Evolutionary conservation across 139 green algal species (phyloP).

Genomic region (Coccomyxa sp.): DNA sequence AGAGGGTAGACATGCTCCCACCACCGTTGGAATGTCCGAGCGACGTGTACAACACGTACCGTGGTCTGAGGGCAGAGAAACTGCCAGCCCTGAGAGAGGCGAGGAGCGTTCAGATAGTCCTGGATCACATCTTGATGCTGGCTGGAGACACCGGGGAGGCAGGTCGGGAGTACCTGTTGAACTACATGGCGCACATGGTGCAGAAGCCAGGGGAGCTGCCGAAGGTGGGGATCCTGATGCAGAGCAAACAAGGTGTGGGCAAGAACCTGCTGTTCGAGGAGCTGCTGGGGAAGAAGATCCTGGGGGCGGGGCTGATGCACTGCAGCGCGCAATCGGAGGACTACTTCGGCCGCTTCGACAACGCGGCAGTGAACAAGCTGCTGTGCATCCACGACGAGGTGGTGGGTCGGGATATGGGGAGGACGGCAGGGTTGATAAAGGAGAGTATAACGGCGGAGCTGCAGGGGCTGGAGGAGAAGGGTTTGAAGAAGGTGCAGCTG

Average conservation of each 20-base stretch:
- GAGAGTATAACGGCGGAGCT: not conserved
- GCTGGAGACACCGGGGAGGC: not conserved
- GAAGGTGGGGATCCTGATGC: not conserved
- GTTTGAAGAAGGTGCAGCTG: not conserved
- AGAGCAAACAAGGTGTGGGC: not conserved
- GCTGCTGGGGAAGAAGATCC: not conserved
- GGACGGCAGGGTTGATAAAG: not conserved
- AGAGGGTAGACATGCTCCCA: not conserved
- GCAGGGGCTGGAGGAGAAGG: not conserved
- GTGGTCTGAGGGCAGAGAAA: not conserved
- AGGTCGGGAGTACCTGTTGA: not conserved
- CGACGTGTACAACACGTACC: not conserved
- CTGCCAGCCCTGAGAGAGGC: not conserved
- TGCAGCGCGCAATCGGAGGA: not conserved
- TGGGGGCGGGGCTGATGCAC: not conserved
- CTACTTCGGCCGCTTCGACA: not conserved
- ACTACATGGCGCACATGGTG: not conserved
- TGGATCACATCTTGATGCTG: not conserved
- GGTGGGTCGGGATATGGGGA: not conserved
- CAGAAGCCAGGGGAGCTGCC: not conserved
- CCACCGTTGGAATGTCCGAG: not conserved
- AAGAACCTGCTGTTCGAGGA: not conserved
- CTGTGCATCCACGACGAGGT: not conserved
- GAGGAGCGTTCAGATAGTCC: not conserved
- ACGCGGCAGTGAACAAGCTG: not conserved